Conservation (phyloP, 495 filamentous ascomycete species). For the Penicillium malachiteum region DNA sequence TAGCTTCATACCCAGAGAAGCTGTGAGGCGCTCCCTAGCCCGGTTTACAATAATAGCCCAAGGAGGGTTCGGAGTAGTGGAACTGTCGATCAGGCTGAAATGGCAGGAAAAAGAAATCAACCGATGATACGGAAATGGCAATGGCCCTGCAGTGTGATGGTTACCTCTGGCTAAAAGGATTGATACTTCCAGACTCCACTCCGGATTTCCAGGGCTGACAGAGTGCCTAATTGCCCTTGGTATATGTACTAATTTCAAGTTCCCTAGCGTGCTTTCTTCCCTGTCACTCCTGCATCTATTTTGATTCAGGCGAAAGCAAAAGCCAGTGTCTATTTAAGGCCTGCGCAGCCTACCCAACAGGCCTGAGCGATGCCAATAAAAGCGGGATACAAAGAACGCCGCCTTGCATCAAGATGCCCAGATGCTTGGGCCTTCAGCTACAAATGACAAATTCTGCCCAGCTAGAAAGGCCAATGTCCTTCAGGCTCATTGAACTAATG, state of each 20-base stretch:
- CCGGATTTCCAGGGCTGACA: too few relatives aligned
- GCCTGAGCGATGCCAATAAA: neutral
- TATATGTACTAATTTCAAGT: too few relatives aligned
- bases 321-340: too few relatives aligned
- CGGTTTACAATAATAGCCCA: neutral
- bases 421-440: neutral
- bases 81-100: slow-evolving; percentile 1
- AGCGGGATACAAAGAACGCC: neutral
- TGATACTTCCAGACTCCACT: too few relatives aligned
- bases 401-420: neutral
- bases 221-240: too few relatives aligned
- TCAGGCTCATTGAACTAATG: too few relatives aligned
- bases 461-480: neutral
- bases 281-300: too few relatives aligned
- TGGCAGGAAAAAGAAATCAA: neutral
- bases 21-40: neutral
- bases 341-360: neutral
- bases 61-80: neutral
- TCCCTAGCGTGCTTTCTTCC: too few relatives aligned
- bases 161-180: too few relatives aligned
- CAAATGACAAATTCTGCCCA: neutral
- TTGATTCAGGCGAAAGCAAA: too few relatives aligned
- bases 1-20: neutral
- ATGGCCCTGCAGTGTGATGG: neutral
- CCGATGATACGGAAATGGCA: neutral